Evolutionary conservation across 2,329 filamentous ascomycete genomes (phyloP).

Genomic region (Botrytis hyacinthi): DNA sequence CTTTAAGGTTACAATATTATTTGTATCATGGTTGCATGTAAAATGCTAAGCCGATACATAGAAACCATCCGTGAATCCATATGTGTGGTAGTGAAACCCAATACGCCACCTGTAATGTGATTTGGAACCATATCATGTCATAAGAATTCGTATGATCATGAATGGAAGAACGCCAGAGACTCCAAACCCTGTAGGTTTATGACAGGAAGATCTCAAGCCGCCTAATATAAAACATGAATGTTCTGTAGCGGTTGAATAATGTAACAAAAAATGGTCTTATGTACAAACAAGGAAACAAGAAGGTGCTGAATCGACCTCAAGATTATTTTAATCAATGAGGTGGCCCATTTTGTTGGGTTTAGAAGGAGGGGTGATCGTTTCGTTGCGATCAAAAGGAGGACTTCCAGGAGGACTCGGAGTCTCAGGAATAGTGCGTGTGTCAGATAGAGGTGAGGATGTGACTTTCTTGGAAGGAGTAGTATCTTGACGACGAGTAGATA

Average conservation of each 20-base stretch:
- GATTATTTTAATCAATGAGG: neutral
- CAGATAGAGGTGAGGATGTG: slow-evolving; percentile 6
- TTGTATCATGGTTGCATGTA: neutral
- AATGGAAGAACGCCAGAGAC: slow-evolving; percentile 18
- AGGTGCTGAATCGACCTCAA: neutral
- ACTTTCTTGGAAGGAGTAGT: neutral
- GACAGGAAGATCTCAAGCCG: neutral
- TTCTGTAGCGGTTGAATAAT: neutral
- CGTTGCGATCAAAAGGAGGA: slow-evolving; percentile 1
- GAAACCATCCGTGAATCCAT: neutral
- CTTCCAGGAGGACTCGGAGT: slow-evolving; percentile 1
- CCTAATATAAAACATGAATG: neutral
- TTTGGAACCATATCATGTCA: slow-evolving; percentile 12
- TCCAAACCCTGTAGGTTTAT: neutral
- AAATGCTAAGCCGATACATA: neutral
- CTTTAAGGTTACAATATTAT: neutral
- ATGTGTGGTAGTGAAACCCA: slow-evolving; percentile 6
- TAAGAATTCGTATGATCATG: slow-evolving; percentile 12
- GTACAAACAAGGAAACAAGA: slow-evolving; percentile 6
- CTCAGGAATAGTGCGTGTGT: neutral
- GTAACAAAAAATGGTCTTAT: slow-evolving; percentile 10
- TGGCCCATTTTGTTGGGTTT: neutral
- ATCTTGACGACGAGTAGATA: neutral
- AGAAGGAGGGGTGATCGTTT: slow-evolving; percentile 6
- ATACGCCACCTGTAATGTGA: slow-evolving; percentile 12